These are phyloP conservation scores for Mycena haematopus DNA, from an alignment of 768 basidiomycete species.

Conservation along the genomic window DNA sequence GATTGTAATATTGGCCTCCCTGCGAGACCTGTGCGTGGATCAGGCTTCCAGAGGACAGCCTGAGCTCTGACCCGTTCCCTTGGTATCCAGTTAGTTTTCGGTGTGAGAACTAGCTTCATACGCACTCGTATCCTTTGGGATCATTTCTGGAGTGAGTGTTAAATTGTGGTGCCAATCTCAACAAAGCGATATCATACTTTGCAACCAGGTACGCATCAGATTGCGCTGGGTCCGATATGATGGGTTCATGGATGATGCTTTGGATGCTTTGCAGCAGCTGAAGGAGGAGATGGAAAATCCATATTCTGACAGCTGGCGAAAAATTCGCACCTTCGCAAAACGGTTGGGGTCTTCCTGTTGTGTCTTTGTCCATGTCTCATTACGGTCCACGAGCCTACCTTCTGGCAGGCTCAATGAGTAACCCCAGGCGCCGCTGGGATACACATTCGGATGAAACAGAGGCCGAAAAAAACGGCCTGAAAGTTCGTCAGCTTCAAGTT, in stretches of 20 bases:
- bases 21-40: slow-evolving; percentile 4
- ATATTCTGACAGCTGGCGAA: neutral
- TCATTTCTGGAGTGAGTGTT: neutral
- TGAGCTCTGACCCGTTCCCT: neutral
- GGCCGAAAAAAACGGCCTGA: slow-evolving; percentile 9
- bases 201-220: slow-evolving; percentile 1
- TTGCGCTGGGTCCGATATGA: neutral
- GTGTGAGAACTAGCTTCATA: neutral
- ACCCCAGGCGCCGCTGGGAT: slow-evolving; percentile 10
- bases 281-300: neutral
- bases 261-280: slow-evolving; percentile 2
- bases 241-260: neutral
- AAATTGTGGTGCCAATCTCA: neutral
- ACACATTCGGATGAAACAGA: slow-evolving; percentile 14
- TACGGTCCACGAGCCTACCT: too few species aligned
- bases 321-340: slow-evolving; percentile 3
- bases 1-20: neutral
- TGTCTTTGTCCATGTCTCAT: neutral
- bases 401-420: neutral
- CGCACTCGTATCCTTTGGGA: slow-evolving; percentile 8
- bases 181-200: neutral
- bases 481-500: neutral
- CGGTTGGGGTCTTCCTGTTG: slow-evolving; percentile 9
- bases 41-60: slow-evolving; percentile 7
- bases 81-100: too few species aligned